A percentile compares a stretch with the other conserved stretches of the same genome.
These are phyloP conservation scores for Microbotryum lychnidis-dioicae DNA, from an alignment of 1,284 basidiomycete species.

Conservation along the genomic window DNA sequence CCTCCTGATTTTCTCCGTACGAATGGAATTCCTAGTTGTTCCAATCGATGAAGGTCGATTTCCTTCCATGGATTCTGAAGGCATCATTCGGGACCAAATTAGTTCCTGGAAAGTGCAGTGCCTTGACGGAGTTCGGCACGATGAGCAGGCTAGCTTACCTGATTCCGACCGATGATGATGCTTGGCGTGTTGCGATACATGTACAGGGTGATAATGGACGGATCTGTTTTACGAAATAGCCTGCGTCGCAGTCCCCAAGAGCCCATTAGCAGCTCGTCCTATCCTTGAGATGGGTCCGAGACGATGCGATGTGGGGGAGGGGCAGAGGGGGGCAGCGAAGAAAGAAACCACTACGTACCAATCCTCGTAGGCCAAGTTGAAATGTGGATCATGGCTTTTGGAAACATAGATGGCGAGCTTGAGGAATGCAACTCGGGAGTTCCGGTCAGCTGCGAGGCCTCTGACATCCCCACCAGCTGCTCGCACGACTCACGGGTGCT, in stretches of 20 bases:
- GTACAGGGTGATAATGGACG: slow-evolving; percentile 63
- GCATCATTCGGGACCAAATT: too few relatives aligned
- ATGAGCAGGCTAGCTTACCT: slow-evolving; percentile 39
- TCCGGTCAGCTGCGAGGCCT: too few relatives aligned
- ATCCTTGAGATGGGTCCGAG: too few relatives aligned
- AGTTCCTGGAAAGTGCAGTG: too few relatives aligned
- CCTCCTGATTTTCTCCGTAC: slow-evolving; percentile 85
- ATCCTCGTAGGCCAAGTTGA: slow-evolving; percentile 90
- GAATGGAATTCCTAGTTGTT: slow-evolving; percentile 57
- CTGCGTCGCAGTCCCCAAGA: slow-evolving; percentile 43
- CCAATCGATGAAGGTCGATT: slow-evolving; percentile 60
- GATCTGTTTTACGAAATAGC: slow-evolving; percentile 69
- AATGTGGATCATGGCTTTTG: slow-evolving; percentile 72
- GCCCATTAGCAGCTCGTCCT: too few relatives aligned
- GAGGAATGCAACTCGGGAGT: not conserved
- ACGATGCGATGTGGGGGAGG: not conserved
- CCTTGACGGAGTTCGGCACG: not conserved
- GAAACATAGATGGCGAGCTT: slow-evolving; percentile 61
- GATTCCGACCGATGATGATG: slow-evolving; percentile 90
- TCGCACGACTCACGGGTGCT: too few relatives aligned
- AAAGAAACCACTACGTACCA: slow-evolving; percentile 52
- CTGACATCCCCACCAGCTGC: too few relatives aligned
- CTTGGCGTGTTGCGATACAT: slow-evolving; percentile 84
- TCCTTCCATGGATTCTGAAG: slow-evolving; percentile 92
- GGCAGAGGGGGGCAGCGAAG: not conserved